phyloP scores from a whole-genome alignment of 345 rosid genomes.

The Nephelium lappaceum region DNA sequence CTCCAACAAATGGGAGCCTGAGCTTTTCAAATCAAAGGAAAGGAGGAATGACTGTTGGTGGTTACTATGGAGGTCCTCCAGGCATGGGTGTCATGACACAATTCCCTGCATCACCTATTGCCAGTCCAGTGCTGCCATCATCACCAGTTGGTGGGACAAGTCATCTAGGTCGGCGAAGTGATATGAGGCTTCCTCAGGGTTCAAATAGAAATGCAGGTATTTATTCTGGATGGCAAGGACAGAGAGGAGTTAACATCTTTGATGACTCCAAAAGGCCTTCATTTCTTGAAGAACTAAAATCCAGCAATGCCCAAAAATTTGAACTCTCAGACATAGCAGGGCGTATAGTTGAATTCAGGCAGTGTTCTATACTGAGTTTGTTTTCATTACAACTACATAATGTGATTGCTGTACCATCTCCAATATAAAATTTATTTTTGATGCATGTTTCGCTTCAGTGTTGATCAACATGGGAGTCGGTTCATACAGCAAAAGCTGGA shows the following conservation, averaged over 20 bases:
- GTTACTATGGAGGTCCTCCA: conserved; percentile 53
- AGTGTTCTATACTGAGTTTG: conserved; percentile 35
- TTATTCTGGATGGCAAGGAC: conserved; percentile 86
- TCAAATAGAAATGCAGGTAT: conserved; percentile 57
- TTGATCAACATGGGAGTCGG: conserved; percentile 99
- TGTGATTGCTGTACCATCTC: background rate
- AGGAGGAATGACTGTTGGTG: conserved; percentile 40
- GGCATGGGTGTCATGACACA: conserved; percentile 68
- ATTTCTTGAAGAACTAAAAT: conserved; percentile 91
- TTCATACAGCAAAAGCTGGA: conserved; percentile 98
- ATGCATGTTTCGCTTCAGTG: conserved; percentile 50
- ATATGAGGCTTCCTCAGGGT: conserved; percentile 56
- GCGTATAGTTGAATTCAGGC: conserved; percentile 92
- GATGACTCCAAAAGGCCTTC: conserved; percentile 69
- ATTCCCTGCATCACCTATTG: conserved; percentile 65
- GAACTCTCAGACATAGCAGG: conserved; percentile 86
- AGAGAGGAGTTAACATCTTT: conserved; percentile 55
- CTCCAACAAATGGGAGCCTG: conserved; percentile 48
- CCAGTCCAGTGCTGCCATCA: conserved; percentile 71
- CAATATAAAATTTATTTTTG: conserved; percentile 17
- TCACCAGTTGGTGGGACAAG: conserved; percentile 64
- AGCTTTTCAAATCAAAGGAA: conserved; percentile 56
- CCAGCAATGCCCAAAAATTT: conserved; percentile 77
- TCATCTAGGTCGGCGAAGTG: conserved; percentile 60
- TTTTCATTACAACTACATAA: conserved; percentile 15